Evolutionary conservation across 805 yeast genomes (phyloP).

Genomic region (Alloascoidea hylecoeti): DNA sequence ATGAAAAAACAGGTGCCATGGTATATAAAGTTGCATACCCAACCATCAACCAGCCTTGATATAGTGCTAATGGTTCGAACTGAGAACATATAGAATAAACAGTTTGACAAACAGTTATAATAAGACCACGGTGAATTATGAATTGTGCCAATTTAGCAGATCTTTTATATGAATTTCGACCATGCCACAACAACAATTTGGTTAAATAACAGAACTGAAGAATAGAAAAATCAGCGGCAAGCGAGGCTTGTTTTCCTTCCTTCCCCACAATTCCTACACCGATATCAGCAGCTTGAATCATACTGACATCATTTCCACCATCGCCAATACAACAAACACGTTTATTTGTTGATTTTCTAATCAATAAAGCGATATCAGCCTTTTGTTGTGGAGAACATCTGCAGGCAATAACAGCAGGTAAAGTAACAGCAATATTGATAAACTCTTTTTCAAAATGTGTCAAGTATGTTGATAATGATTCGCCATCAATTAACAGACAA

Average conservation of each 20-base stretch:
- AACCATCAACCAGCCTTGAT: conserved; percentile 96
- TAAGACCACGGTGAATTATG: conserved; percentile 89
- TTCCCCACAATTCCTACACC: conserved; percentile 99
- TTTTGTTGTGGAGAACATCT: conserved; percentile 98
- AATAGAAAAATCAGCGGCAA: conserved; percentile 93
- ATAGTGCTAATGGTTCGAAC: conserved; percentile 88
- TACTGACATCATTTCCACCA: conserved; percentile 97
- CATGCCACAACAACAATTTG: conserved; percentile 89
- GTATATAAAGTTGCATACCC: conserved; percentile 96
- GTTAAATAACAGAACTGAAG: conserved; percentile 85
- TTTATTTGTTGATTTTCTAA: conserved; percentile 67
- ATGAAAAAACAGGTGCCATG: conserved; percentile 94
- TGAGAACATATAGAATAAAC: conserved; percentile 75
- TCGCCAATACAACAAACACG: conserved; percentile 97
- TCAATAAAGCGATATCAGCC: conserved; percentile 82
- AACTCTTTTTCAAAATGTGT: conserved; percentile 55
- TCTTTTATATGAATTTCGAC: conserved; percentile 91
- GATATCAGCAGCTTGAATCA: conserved; percentile 98
- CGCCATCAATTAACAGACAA: conserved; percentile 88
- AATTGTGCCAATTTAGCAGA: conserved; percentile 93
- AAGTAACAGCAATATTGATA: conserved; percentile 55
- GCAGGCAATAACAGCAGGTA: conserved; percentile 96
- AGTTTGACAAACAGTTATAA: conserved; percentile 91
- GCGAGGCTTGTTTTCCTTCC: conserved; percentile 94
- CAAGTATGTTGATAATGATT: conserved; percentile 62